Evolutionary conservation across 306 rosid genomes (phyloP), one percentile per base, ranked within the genome.

Genomic region (Ziziphus jujuba): DNA sequence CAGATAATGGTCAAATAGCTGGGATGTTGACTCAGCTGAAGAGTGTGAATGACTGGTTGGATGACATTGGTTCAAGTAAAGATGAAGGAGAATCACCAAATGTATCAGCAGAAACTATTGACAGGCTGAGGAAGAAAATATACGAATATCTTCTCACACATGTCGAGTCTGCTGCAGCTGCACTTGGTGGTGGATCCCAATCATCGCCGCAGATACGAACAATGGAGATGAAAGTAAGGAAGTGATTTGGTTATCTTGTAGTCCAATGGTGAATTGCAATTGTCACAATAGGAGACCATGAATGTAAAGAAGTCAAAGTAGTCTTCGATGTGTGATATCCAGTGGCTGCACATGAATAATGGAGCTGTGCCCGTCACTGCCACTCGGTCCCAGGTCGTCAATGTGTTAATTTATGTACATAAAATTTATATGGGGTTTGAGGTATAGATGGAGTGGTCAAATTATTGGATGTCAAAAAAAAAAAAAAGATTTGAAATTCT

Each of bases 141-240:
- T 91, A 91, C 19, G 98, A 89, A 45, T 91, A 91, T 76, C 96
- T 91, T 79, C 98, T 91, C 59, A 85, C 93, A 20, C 98, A 91
- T 51, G 98, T 91, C 14, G 96, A 91, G 65, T 91, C 96, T 21
- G 98, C 98, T 45, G 98, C 98, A 1, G 98, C 96, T 35, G 98
- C 98, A n/a, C 90, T 89, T 6, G 84, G 90, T 1, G 76, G 75
- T 14, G 90, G 91, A 67, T 75, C 91, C 7, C 89, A 83, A 76
- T 49, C 80, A 0, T 65, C 72, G 9, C 80, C 90, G 9, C 83
- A 50, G 58, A 57, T 75, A 47, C 84, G 72, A 60, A 69, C 84
- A 71, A 40, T 84, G 44, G 88, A 84, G 24, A 64, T 67, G 22
- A 88, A 84, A 78, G 69, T 72, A 38, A 88, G 82, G 88, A 88